Evolutionary conservation across 805 yeast genomes (phyloP), one percentile per base, ranked within the genome.

Genomic region (Candida orba): DNA sequence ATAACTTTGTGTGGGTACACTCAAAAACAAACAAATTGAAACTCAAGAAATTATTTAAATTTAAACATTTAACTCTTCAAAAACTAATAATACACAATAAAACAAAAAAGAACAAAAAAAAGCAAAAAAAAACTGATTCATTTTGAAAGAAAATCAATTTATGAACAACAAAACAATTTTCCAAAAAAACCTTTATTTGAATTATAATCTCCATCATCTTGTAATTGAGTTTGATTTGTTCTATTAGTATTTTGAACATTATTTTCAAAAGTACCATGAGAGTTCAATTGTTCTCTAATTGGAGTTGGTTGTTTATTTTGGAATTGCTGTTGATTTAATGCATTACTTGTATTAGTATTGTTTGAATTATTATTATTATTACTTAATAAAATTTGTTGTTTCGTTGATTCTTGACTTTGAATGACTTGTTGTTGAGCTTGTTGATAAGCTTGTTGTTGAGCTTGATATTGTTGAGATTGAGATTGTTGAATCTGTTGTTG

Each of bases 251-350:
- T 27, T 27, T 27, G 29, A 27, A 13, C 5, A 27, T 27, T 27
- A 27, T 27, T 27, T 7, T 47, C 45, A 34, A 47, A 43, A 3
- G 58, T 54, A 31, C 47, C 51, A 9, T 52, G 42, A 3, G 59
- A 51, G 33, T 47, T 37, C 10, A 57, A 51, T 39, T 58, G 56
- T 37, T 57, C 61, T 46, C 62, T 57, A 22, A 58, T 49, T 39
- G 62, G 62, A 10, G 60, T 48, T 14, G 62, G 61, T 41, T 53
- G 60, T 40, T 54, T 58, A 51, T 53, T 58, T 45, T 52, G 58
- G 46, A 46, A 57, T 43, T 56, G 60, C 34, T 58, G 62, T 45
- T 54, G 58, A 37, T 54, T 55, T 38, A 54, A 44, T 20, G 54
- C 59, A 45, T 45, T 48, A 37, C 50, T 48, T 25, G 53, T 49